Base-by-base conservation (phyloP, 768 basidiomycete genomes). In the Amanita jacksonii region DNA sequence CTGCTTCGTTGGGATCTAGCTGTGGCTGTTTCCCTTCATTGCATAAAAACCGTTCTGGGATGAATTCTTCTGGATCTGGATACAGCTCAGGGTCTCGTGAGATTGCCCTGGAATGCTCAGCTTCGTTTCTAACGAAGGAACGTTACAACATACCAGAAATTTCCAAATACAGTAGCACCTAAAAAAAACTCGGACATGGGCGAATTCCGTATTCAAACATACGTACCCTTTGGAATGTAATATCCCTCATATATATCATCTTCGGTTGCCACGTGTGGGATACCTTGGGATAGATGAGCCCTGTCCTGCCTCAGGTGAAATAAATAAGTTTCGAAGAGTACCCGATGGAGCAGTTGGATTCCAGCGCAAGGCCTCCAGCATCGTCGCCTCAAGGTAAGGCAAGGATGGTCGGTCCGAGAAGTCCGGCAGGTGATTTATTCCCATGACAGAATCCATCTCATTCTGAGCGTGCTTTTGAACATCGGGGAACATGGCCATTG, bases 1-100 rank as follows among this genome's bases (percentile, higher is more conserved):
- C 56, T 27, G 43, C 40, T 7, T 39, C 38, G 16, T 48, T 43
- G 27, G 54, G 55, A 20, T 52, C 53, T 31, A 58, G 55, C 15
- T 57, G 52, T 19, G 52, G 30, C 7, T 51, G 41, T 9, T 47
- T 49, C 1, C 49, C 46, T 2, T 52, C 53, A 25, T 52, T 24
- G 6, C 41, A 58, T 35, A 81, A 53, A 60, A 74, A 76, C 30
- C 79, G 66, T 48, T 78, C 74, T 5, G 81, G 79, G 19, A 67
- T 63, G 59, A 79, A 79, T 5, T 52, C 50, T 45, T 66, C 66
- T 4, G 79, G 69, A 25, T 79, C 66, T 5, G 69, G 67, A 57
- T 77, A 81, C 32, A 63, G 59, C 2, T 51, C 55, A 41, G 68
- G 66, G 52, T 81, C 73, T 43, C 75, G 77, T 13, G 69, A 61